These are phyloP conservation scores for Cynara cardunculus DNA, from an alignment of 129 eudicot genomes.

Conservation along the genomic window DNA sequence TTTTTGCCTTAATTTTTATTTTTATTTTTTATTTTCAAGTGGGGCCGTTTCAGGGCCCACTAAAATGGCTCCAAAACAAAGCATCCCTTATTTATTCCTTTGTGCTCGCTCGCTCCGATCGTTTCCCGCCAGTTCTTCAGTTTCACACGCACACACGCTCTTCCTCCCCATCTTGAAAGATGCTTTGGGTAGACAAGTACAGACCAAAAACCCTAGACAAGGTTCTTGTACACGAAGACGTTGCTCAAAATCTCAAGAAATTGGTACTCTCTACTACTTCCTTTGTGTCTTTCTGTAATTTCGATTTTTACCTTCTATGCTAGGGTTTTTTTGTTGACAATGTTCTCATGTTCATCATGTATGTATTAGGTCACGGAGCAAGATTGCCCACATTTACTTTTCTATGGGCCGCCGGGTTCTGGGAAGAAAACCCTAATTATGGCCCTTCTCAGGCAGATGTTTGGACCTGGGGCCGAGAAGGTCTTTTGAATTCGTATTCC, in stretches of 20 bases:
- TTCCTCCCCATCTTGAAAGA: constrained; percentile 15
- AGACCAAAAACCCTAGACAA: constrained; percentile 94
- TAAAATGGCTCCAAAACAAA: constrained; percentile 19
- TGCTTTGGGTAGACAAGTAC: constrained; percentile 98
- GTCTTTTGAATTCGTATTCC: constrained; percentile 13
- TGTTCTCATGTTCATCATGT: not conserved
- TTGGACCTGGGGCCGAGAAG: constrained; percentile 93
- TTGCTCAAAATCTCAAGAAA: constrained; percentile 88
- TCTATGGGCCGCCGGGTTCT: constrained; percentile 91
- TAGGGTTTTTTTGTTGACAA: constrained; percentile 10
- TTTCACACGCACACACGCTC: not conserved
- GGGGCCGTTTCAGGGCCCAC: not conserved
- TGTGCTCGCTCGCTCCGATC: not conserved
- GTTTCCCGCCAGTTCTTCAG: constrained; percentile 41
- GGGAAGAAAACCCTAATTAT: constrained; percentile 99
- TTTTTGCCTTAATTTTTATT: too few species aligned
- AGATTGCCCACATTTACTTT: constrained; percentile 93
- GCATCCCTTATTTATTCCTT: not conserved
- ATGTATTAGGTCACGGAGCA: constrained; percentile 74
- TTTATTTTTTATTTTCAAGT: too few species aligned
- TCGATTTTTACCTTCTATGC: not conserved
- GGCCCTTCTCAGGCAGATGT: constrained; percentile 95
- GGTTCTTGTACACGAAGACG: constrained; percentile 82
- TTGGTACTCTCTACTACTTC: constrained; percentile 38
- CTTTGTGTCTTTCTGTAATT: not conserved